Conservation (phyloP, 352 stramenopile species). For the Globisporangium parvum region DNA sequence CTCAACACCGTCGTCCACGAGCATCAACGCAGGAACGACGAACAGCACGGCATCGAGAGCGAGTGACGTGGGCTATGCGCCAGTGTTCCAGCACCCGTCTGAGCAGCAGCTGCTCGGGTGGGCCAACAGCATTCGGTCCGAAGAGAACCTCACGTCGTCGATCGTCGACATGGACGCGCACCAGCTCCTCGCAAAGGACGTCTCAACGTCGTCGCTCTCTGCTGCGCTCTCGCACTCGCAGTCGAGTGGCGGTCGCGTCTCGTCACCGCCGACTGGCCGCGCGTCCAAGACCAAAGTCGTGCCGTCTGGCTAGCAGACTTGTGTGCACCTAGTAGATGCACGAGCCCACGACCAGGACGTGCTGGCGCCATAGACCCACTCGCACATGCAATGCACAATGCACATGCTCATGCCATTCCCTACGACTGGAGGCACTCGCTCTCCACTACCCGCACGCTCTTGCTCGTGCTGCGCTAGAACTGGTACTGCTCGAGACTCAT, state of each 20-base stretch:
- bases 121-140: conserved; percentile 10
- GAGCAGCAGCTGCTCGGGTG: conserved; percentile 10
- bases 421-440: too few relatives aligned
- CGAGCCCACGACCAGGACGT: too few relatives aligned
- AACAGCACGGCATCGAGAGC: neutral
- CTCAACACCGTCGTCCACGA: conserved; percentile 9
- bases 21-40: neutral
- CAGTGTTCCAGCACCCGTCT: neutral
- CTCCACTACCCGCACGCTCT: too few relatives aligned
- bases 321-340: neutral
- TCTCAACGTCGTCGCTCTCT: conserved; percentile 16
- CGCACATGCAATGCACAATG: too few relatives aligned
- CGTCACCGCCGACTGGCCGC: conserved; percentile 19
- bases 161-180: conserved; percentile 11
- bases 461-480: conserved; percentile 23
- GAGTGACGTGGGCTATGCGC: neutral
- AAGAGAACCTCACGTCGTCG: conserved; percentile 10
- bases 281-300: conserved; percentile 28
- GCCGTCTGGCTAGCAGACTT: conserved; percentile 23
- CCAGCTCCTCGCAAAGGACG: conserved; percentile 15
- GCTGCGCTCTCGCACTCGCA: conserved; percentile 10
- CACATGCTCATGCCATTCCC: neutral
- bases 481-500: conserved; percentile 66
- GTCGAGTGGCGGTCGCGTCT: conserved; percentile 4
- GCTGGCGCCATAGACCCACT: neutral